A percentile compares a stretch with the other conserved stretches of the same genome.
phyloP scores from a whole-genome alignment of 2,329 filamentous ascomycete species.

The Emmonsia crescens region DNA sequence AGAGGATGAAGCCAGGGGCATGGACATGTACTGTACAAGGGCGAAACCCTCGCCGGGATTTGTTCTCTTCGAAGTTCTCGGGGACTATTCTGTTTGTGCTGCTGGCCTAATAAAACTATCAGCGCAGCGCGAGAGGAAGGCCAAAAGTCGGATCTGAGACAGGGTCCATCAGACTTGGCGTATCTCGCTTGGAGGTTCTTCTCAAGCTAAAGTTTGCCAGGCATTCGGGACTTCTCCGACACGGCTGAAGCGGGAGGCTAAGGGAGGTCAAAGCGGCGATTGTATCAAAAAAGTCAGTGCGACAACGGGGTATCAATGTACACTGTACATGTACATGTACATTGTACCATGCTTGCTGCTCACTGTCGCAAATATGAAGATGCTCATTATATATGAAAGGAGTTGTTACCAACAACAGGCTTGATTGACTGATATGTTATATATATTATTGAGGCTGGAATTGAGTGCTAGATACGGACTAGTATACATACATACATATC shows the following conservation, averaged over 20 bases:
- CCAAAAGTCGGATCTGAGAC: not conserved
- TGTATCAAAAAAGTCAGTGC: too few species aligned
- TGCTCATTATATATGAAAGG: not conserved
- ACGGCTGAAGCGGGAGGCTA: not conserved
- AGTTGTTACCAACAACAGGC: too few species aligned
- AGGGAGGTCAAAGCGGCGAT: constrained; percentile 1
- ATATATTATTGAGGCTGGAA: not conserved
- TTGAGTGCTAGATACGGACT: not conserved
- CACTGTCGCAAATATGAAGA: too few species aligned
- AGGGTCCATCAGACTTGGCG: not conserved
- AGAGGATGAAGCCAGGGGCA: not conserved
- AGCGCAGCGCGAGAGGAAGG: not conserved
- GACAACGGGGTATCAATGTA: too few species aligned
- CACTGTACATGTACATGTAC: too few species aligned
- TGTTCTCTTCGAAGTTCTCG: not conserved
- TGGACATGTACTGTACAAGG: too few species aligned
- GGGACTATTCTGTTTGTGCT: not conserved
- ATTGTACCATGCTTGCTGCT: too few species aligned
- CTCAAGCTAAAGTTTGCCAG: not conserved
- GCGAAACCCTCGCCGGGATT: not conserved
- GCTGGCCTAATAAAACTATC: not conserved
- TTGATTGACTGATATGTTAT: too few species aligned
- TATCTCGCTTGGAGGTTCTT: constrained; percentile 1
- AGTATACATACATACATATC: not conserved
- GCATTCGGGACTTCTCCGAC: constrained; percentile 2